These are phyloP conservation scores for Mycosphaerelloides madeirae DNA, from an alignment of 2,329 filamentous ascomycete species.

Conservation along the genomic window DNA sequence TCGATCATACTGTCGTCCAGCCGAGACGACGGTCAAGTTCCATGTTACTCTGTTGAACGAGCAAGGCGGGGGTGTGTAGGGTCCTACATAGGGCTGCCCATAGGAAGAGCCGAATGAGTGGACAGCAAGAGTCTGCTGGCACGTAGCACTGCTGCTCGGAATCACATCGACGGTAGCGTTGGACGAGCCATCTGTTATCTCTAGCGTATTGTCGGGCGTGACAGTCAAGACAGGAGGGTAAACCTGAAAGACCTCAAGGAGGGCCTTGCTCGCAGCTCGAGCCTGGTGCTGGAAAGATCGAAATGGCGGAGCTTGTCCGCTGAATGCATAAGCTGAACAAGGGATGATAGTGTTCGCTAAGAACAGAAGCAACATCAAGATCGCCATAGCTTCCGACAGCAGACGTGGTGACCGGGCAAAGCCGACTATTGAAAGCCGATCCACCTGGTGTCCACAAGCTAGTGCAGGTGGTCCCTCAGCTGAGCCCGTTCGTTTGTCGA, in stretches of 20 bases:
- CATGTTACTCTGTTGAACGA: constrained; percentile 69
- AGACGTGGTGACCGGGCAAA: constrained; percentile 4
- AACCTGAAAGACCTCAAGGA: constrained; percentile 64
- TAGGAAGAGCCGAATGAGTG: constrained; percentile 70
- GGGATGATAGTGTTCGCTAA: constrained; percentile 2
- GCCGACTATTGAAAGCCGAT: constrained; percentile 2
- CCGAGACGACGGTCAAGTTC: constrained; percentile 68
- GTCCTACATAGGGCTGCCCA: constrained; percentile 67
- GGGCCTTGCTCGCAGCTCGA: constrained; percentile 20
- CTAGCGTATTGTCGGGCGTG: constrained; percentile 32
- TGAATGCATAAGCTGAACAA: background rate
- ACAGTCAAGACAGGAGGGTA: constrained; percentile 60
- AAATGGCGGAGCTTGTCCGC: background rate
- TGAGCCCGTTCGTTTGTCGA: constrained; percentile 5
- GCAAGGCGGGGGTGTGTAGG: constrained; percentile 63
- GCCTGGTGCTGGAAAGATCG: constrained; percentile 6
- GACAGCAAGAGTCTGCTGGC: constrained; percentile 60
- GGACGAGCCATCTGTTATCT: constrained; percentile 33
- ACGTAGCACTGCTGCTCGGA: constrained; percentile 33
- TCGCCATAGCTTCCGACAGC: constrained; percentile 9
- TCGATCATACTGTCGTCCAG: constrained; percentile 71
- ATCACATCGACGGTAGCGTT: constrained; percentile 26
- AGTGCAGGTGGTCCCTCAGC: constrained; percentile 6
- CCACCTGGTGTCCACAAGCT: constrained; percentile 12
- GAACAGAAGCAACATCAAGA: constrained; percentile 7